Evolutionary conservation across 2,329 filamentous ascomycete species (phyloP).

Genomic region (Blastomyces gilchristii): DNA sequence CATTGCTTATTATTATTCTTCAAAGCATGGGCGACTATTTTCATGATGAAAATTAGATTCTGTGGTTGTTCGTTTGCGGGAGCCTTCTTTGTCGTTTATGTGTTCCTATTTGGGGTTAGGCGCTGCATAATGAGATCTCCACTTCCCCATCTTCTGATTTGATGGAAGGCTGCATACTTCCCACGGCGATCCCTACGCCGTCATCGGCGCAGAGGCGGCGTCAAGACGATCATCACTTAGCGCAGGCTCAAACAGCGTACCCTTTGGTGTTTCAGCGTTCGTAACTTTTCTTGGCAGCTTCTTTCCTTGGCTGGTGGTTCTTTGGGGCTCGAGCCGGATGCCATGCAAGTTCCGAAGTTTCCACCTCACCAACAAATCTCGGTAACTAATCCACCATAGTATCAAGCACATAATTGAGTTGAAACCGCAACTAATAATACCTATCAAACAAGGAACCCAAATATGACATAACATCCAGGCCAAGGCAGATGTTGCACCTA

Average conservation of each 20-base stretch:
- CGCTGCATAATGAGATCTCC: constrained; percentile 2
- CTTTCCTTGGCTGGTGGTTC: not conserved
- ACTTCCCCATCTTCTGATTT: not conserved
- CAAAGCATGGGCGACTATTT: too few relatives aligned
- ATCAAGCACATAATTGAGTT: not conserved
- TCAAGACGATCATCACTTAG: constrained; percentile 3
- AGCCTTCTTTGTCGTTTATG: not conserved
- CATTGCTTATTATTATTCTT: not conserved
- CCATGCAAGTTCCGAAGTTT: not conserved
- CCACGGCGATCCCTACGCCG: not conserved
- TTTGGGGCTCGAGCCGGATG: too few relatives aligned
- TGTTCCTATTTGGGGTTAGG: constrained; percentile 7
- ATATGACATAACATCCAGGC: not conserved
- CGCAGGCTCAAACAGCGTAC: not conserved
- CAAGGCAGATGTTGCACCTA: not conserved
- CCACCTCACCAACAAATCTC: not conserved
- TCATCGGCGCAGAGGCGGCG: not conserved
- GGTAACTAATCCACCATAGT: not conserved
- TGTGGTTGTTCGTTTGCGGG: too few relatives aligned
- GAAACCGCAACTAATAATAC: not conserved
- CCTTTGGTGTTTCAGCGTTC: constrained; percentile 5
- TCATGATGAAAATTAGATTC: not conserved
- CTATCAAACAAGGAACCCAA: not conserved
- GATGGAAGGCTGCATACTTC: not conserved
- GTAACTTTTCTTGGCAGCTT: not conserved